Base-by-base conservation (phyloP, 768 basidiomycete genomes). In the Inosperma sp. region DNA sequence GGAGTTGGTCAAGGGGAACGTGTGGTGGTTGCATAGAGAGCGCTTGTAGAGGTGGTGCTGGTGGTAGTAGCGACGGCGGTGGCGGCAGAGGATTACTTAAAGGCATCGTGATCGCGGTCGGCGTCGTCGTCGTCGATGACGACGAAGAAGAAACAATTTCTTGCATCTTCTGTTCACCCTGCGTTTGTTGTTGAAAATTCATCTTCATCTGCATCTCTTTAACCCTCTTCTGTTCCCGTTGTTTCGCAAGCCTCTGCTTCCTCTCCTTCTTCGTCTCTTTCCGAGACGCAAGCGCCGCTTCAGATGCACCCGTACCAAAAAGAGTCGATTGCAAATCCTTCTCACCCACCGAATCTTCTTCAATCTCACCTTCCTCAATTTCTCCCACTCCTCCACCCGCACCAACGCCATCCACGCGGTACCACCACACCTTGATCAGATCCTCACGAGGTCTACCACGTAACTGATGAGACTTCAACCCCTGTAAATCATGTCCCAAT, bases 331-430 rank as follows among this genome's bases (percentile, higher is more conserved):
- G 41, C 35, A 27, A 14, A 7, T 27, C 30, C 12, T 23, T 35
- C 13, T 27, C 17, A 7, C 53, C 51, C 35, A 56, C 57, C 21
- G 57, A 43, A 17, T 56, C 60, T 31, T 49, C 66, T 26, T 56
- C 65, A 43, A 77, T 77, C 56, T 77, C 77, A 2, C 75, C 76
- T 53, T 77, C 75, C 55, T 77, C 76, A 14, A 76, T 69, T 59
- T 78, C 76, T 4, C 71, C 71, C 4, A 72, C 73, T 3, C 70
- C 68, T 4, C 65, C 60, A 40, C 64, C 66, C n/a, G 70, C 71
- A 39, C 69, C 71, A 7, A 70, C 61, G 2, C 71, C 71, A 36
- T 71, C 69, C 16, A 71, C 68, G 8, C 74, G 71, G 57, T 75
- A 78, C 75, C 76, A 78, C 73, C 75, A 77, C 16, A 72, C 74